Evolutionary conservation across 2,329 filamentous ascomycete genomes (phyloP), one percentile per base, ranked within the genome.

Genomic region (Dactylellina cionopaga): DNA sequence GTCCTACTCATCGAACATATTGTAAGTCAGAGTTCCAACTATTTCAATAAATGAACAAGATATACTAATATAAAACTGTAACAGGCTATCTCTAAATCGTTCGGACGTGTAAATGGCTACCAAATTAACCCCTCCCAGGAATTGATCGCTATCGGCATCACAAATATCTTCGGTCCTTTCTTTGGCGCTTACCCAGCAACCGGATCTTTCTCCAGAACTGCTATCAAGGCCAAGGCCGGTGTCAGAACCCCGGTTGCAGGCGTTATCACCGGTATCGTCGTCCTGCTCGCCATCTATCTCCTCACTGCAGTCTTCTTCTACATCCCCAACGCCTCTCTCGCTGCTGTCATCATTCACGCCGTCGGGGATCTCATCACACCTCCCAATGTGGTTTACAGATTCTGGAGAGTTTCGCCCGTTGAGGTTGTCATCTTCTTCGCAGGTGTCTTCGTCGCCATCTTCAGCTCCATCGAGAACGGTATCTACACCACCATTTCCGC

Each of bases 1-100:
- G 93, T 99, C n/a, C 85, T 98, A 65, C 85, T 98, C 33, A 96
- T 98, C 73, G 95, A 98, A 81, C 94, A 98, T 79, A 96, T 98
- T 77, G 92, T 76, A 60, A 54, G 75, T 58, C 17, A 19, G 15
- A 19, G n/a, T 39, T 9, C 31, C 24, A 13, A n/a, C 22, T 25
- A 19, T 2, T 10, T 2, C 3, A 24, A 2, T 22, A 7, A 41
- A 15, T n/a, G 5, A 15, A n/a, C 9, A 60, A n/a, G 2, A 15
- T 7, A 31, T 11, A 13, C 15, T 59, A 60, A 66, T 25, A 5
- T 4, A 41, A 22, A 11, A 15, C 51, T 5, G n/a, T n/a, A 22
- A 25, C 35, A 76, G 75, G 75, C 94, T 49, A 97, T 98, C 74
- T 92, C 93, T 15, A 99, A 98, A 80, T 97, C 94, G 0, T 98